Evolutionary conservation across 805 yeast genomes (phyloP).

Genomic region (Starmerella potacharoeniae): DNA sequence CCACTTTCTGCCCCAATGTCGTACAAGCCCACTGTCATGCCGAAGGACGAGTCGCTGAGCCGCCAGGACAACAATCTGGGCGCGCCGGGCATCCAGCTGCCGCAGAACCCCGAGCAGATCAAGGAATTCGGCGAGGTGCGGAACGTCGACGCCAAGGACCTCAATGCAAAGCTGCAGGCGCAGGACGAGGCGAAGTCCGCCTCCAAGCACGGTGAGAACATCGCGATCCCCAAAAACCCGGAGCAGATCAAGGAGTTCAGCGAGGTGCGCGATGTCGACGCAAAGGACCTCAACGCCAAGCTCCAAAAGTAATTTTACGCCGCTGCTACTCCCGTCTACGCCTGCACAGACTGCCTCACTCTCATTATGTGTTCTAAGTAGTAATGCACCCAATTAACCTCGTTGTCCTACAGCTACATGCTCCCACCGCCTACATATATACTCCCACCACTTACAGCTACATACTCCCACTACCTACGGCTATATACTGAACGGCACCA

Average conservation of each 20-base stretch:
- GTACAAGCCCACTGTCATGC: constrained; percentile 28
- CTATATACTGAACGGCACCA: too few species aligned
- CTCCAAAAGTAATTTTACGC: constrained; percentile 1
- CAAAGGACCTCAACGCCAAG: constrained; percentile 42
- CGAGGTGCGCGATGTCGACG: constrained; percentile 45
- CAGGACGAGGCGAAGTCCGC: constrained; percentile 12
- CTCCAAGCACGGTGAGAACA: constrained; percentile 57
- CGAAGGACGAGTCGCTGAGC: constrained; percentile 23
- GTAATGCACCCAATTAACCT: too few species aligned
- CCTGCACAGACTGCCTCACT: too few species aligned
- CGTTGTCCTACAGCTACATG: too few species aligned
- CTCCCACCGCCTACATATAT: too few species aligned
- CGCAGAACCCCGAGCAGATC: constrained; percentile 49
- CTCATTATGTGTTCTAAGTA: too few species aligned
- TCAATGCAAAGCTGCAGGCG: constrained; percentile 33
- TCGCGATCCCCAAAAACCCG: constrained; percentile 51
- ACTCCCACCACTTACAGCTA: too few species aligned
- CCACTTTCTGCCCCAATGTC: background rate
- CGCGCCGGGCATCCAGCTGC: constrained; percentile 66
- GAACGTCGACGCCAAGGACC: constrained; percentile 47
- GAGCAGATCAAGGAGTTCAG: constrained; percentile 55
- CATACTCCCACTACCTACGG: too few species aligned
- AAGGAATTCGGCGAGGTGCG: constrained; percentile 50
- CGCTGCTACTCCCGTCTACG: too few species aligned
- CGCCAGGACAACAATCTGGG: constrained; percentile 30